Evolutionary conservation across 2,329 filamentous ascomycete genomes (phyloP).

Genomic region (Cadophora gregata): DNA sequence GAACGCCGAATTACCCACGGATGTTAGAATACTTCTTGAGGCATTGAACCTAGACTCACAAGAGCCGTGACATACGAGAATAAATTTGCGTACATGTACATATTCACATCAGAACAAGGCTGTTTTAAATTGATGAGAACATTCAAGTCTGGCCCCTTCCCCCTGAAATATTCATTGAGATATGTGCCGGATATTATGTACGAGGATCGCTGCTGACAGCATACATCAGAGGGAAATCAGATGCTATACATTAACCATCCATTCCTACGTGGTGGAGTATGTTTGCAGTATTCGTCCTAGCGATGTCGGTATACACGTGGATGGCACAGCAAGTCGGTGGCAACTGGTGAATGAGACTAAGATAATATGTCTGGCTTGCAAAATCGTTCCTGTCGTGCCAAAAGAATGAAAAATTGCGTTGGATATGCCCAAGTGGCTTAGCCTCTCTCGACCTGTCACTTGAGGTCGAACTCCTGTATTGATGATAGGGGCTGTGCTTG

Average conservation of each 20-base stretch:
- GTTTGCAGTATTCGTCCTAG: neutral
- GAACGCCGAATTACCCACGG: conserved; percentile 21
- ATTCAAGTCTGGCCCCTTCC: neutral
- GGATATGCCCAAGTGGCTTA: neutral
- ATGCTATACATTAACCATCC: no score
- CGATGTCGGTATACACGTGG: neutral
- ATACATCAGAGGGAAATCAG: no score
- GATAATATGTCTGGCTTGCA: neutral
- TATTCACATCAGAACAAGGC: neutral
- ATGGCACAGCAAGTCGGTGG: neutral
- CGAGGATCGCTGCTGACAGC: neutral
- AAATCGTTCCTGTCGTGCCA: neutral
- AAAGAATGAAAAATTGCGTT: no score
- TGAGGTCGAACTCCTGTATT: conserved; percentile 15
- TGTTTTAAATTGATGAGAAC: neutral
- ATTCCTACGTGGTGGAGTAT: no score
- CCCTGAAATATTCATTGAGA: neutral
- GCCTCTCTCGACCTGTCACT: neutral
- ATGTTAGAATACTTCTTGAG: conserved; percentile 18
- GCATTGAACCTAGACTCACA: neutral
- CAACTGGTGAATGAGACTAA: neutral
- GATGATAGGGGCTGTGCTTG: conserved; percentile 9
- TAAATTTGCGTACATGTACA: neutral
- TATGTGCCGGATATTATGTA: neutral
- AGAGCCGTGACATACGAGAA: neutral